phyloP scores from a whole-genome alignment of 2,329 filamentous ascomycete species.

The Sclerotinia nivalis region DNA sequence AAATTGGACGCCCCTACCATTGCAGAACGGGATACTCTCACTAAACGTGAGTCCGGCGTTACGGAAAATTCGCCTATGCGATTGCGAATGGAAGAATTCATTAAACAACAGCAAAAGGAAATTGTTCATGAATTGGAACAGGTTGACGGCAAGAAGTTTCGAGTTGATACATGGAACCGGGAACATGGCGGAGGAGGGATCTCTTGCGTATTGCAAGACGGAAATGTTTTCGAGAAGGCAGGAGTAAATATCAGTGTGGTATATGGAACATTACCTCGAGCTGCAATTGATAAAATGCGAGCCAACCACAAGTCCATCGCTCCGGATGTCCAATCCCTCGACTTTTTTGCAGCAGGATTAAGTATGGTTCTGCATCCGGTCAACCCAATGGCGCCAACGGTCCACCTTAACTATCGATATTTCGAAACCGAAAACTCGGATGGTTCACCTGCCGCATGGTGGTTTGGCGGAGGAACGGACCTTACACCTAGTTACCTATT shows the following conservation, averaged over 20 bases:
- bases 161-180: conserved; percentile 81
- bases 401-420: conserved; percentile 97
- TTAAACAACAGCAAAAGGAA: conserved; percentile 85
- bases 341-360: conserved; percentile 93
- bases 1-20: conserved; percentile 67
- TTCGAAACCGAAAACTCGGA: conserved; percentile 92
- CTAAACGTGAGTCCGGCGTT: conserved; percentile 76
- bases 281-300: conserved; percentile 90
- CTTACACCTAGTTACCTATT: conserved; percentile 92
- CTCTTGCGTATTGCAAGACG: conserved; percentile 92
- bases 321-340: conserved; percentile 74
- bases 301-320: conserved; percentile 91
- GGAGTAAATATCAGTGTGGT: conserved; percentile 95
- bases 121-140: conserved; percentile 83
- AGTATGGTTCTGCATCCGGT: conserved; percentile 90
- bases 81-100: conserved; percentile 94
- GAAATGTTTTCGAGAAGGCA: conserved; percentile 96
- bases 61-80: conserved; percentile 87
- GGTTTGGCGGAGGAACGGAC: conserved; percentile 96
- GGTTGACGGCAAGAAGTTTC: conserved; percentile 81
- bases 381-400: conserved; percentile 96
- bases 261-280: conserved; percentile 83
- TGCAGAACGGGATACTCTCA: conserved; percentile 79
- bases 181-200: conserved; percentile 89
- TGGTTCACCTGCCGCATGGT: conserved; percentile 84